These are phyloP conservation scores for Fulvia fulva DNA, from an alignment of 2,329 filamentous ascomycete species.

Conservation along the genomic window DNA sequence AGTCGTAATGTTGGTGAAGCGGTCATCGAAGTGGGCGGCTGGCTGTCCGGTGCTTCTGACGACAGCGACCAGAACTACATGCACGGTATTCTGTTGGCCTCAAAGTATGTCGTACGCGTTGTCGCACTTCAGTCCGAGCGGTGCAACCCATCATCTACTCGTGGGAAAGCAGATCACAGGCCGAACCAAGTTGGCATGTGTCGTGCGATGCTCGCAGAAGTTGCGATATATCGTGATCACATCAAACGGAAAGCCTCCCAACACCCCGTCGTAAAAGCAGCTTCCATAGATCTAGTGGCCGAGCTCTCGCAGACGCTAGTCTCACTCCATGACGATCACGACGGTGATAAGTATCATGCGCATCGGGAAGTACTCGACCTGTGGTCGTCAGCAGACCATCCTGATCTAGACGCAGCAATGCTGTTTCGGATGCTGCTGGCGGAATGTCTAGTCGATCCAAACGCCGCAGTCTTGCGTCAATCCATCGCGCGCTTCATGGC, in stretches of 20 bases:
- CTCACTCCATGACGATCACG: too few species aligned
- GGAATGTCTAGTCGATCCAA: constrained; percentile 1
- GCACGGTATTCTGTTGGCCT: constrained; percentile 34
- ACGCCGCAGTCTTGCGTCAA: constrained; percentile 15
- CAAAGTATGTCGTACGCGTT: constrained; percentile 20
- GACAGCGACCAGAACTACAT: constrained; percentile 25
- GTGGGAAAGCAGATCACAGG: background rate
- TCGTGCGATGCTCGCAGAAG: background rate
- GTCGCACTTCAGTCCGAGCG: background rate
- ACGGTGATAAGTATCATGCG: too few species aligned
- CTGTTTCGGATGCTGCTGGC: constrained; percentile 1
- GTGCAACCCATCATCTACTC: background rate
- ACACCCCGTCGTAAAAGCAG: background rate
- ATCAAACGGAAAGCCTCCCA: background rate
- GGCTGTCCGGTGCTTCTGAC: constrained; percentile 3
- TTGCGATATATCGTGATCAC: background rate
- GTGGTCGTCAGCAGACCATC: background rate
- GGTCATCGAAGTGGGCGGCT: constrained; percentile 3
- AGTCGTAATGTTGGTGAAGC: background rate
- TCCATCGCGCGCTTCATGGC: constrained; percentile 18
- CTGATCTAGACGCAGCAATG: background rate
- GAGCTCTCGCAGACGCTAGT: background rate
- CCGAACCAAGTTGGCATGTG: background rate
- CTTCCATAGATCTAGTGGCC: background rate
- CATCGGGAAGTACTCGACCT: background rate